phyloP scores from a whole-genome alignment of 1,284 basidiomycete species.

The Cutaneotrichosporon spelunceum region DNA sequence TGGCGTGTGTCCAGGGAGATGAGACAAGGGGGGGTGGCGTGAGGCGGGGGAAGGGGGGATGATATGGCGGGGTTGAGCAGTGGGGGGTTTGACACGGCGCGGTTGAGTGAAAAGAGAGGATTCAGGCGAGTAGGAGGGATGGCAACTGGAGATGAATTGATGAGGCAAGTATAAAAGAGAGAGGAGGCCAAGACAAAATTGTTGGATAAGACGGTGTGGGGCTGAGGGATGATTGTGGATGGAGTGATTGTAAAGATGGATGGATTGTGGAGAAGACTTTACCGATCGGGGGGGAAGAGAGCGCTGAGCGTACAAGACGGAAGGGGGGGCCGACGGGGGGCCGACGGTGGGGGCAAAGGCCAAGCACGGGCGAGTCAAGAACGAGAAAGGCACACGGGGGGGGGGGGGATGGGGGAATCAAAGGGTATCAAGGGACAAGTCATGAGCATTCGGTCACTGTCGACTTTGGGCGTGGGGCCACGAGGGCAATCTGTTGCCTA shows the following conservation, averaged over 20 bases:
- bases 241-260: background rate
- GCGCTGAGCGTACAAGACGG: background rate
- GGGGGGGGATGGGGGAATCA: no score
- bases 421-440: no score
- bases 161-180: background rate
- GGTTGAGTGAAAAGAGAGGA: background rate
- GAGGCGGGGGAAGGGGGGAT: background rate
- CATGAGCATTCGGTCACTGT: no score
- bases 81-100: background rate
- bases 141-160: background rate
- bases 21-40: constrained; percentile 1
- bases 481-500: background rate
- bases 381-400: no score
- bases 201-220: background rate
- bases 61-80: background rate
- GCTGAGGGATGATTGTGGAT: background rate
- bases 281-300: background rate
- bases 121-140: background rate
- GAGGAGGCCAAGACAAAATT: background rate
- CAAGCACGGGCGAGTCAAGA: no score
- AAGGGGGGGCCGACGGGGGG: background rate
- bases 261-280: background rate
- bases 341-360: no score
- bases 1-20: background rate
- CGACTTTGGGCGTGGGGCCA: background rate